phyloP scores from a whole-genome alignment of 2,329 filamentous ascomycete species.

The Verticillium klebahnii region DNA sequence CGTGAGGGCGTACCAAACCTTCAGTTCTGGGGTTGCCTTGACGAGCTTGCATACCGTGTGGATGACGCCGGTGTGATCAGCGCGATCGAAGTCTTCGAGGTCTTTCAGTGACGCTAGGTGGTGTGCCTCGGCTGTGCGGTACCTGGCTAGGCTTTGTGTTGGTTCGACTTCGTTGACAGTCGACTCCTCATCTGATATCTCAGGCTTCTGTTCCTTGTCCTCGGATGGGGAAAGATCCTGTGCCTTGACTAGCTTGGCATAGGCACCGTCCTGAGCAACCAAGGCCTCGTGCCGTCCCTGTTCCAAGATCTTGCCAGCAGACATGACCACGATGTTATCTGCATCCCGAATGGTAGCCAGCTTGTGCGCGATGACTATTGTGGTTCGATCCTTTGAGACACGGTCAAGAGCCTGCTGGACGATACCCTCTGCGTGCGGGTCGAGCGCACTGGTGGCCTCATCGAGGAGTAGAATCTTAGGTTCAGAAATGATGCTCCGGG shows the following conservation, averaged over 20 bases:
- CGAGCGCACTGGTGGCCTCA: conserved; percentile 56
- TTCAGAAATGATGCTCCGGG: conserved; percentile 30
- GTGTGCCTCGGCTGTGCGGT: not conserved
- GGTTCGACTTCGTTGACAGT: not conserved
- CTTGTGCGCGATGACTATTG: conserved; percentile 31
- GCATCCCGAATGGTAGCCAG: conserved; percentile 17
- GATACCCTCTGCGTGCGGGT: conserved; percentile 33
- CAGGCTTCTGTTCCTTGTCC: not conserved
- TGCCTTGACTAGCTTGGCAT: conserved; percentile 16
- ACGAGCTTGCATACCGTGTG: conserved; percentile 8
- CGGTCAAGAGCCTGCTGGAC: conserved; percentile 50
- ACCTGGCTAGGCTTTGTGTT: not conserved
- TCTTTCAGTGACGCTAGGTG: conserved; percentile 2
- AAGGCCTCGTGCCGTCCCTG: conserved; percentile 18
- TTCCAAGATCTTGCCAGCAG: conserved; percentile 17
- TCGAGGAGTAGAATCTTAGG: conserved; percentile 56
- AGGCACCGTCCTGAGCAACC: conserved; percentile 9
- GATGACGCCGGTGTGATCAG: conserved; percentile 5
- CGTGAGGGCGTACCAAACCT: conserved; percentile 6
- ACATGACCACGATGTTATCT: conserved; percentile 23
- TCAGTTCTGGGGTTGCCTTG: conserved; percentile 5
- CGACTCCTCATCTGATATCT: conserved; percentile 9
- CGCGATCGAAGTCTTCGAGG: conserved; percentile 4
- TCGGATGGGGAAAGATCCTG: conserved; percentile 10
- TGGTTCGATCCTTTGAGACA: conserved; percentile 52